phyloP scores from a whole-genome alignment of 768 basidiomycete genomes.

The Dacryopinax primogenitus region DNA sequence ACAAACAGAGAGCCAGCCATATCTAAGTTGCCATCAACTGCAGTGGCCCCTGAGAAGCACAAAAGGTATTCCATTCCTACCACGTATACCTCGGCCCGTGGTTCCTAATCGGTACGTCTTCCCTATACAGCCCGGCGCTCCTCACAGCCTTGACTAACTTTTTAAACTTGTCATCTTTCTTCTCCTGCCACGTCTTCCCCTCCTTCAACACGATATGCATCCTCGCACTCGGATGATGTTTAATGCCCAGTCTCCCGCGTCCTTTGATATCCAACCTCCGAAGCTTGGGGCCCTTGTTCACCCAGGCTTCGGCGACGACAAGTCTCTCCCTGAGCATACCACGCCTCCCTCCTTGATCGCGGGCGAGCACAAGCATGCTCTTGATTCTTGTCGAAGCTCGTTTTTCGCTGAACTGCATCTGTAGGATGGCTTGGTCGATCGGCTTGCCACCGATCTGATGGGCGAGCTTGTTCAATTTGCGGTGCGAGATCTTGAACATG shows the following conservation, averaged over 20 bases:
- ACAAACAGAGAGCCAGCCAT: no score
- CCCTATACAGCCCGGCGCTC: constrained; percentile 64
- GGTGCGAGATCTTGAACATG: constrained; percentile 83
- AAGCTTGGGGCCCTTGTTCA: constrained; percentile 63
- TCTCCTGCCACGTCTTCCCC: constrained; percentile 63
- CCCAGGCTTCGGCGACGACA: constrained; percentile 88
- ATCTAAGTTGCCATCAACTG: not conserved
- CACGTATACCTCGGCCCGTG: constrained; percentile 63
- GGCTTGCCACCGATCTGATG: constrained; percentile 82
- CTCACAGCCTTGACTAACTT: constrained; percentile 64
- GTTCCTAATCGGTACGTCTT: constrained; percentile 67
- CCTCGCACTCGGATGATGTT: constrained; percentile 60
- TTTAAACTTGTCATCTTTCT: constrained; percentile 46
- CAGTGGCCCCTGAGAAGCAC: not conserved
- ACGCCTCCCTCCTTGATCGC: constrained; percentile 75
- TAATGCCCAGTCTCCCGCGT: constrained; percentile 66
- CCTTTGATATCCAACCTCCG: constrained; percentile 71
- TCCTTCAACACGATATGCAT: constrained; percentile 66
- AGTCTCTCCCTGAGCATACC: constrained; percentile 57
- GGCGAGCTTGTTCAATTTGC: constrained; percentile 79
- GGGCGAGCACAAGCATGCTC: constrained; percentile 76
- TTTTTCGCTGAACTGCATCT: constrained; percentile 95
- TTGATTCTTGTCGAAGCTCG: constrained; percentile 72
- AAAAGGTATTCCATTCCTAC: constrained; percentile 30
- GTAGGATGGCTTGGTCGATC: constrained; percentile 87